Base-by-base conservation (phyloP, 371 early-diverging fungal species). In the Mortierella sp. region DNA sequence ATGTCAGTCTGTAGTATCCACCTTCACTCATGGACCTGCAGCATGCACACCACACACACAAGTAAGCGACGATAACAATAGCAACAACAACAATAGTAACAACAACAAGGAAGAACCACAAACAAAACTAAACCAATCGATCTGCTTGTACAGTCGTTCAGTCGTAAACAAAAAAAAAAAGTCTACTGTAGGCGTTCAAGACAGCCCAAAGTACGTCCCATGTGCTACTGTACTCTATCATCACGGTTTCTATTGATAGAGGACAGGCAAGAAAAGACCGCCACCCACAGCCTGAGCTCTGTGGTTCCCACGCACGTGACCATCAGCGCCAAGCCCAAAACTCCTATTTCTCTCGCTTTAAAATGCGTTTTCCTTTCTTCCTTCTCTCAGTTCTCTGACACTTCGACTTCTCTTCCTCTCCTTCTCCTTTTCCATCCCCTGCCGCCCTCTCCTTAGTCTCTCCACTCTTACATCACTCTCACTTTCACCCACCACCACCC, bases 271-370 rank as follows among this genome's bases (percentile, higher is more conserved):
- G 48, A 14, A 14, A 14, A 46, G 48, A 14, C 48, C 4, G 1
- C 1, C 14, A 46, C 48, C 11, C 11, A 11, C 48, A 46, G 48
- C 48, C 48, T 46, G 48, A 11, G 2, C 10, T 12, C 27, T 35
- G 63, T 63, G 63, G 63, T 14, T 60, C 60, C 60, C 60, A 4
- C 21, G 7, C 63, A 63, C 63, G 63, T 63, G 63, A 63, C 21
- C 18, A 3, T 14, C 14, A 51, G 21, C 51, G 63, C 63, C 63
- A 63, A 63, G 63, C 63, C 63, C 63, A 32, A 63, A 63, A 63
- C 18, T 60, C 32, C 63, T 60, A 24, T 32, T 60, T 32, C 63
- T 60, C 18, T 5, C 8, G 2, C 38, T 8, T 16, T 24, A 4
- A 38, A 68, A 68, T 41, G 35, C 38, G 24, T 4, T 7, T 3